phyloP scores from a whole-genome alignment of 441 rosid genomes.

The Mallotus repandus region DNA sequence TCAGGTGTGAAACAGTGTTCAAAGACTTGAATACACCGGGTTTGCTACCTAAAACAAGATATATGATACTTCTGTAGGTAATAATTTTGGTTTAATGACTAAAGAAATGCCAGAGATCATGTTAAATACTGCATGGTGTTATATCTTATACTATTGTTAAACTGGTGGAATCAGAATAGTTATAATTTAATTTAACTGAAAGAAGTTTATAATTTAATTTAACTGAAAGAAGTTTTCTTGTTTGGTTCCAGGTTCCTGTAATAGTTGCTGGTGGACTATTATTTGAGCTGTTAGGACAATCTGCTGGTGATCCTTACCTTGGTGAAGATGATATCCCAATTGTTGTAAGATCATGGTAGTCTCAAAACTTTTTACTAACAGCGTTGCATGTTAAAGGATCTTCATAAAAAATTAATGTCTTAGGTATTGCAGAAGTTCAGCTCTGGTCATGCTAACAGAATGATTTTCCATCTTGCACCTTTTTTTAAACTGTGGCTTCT shows the following conservation, averaged over 20 bases:
- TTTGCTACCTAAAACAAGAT: too few species aligned
- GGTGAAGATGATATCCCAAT: slow-evolving; percentile 84
- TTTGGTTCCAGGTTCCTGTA: slow-evolving; percentile 64
- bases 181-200: too few species aligned
- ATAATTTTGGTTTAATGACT: too few species aligned
- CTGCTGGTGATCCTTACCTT: slow-evolving; percentile 77
- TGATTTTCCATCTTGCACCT: background rate
- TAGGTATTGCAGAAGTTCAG: slow-evolving; percentile 87
- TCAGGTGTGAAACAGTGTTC: too few species aligned
- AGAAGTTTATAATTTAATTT: too few species aligned
- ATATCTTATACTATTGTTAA: too few species aligned
- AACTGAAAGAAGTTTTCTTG: too few species aligned
- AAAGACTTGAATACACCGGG: too few species aligned
- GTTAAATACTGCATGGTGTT: too few species aligned
- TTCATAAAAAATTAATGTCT: slow-evolving; percentile 42
- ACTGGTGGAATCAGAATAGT: too few species aligned
- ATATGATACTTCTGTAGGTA: too few species aligned
- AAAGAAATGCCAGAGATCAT: too few species aligned
- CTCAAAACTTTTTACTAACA: slow-evolving; percentile 72
- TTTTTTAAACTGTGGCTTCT: slow-evolving; percentile 3
- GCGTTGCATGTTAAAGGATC: slow-evolving; percentile 72
- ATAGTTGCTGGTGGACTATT: slow-evolving; percentile 89
- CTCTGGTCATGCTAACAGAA: slow-evolving; percentile 32
- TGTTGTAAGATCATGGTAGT: slow-evolving; percentile 88
- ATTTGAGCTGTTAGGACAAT: slow-evolving; percentile 93